Conservation (phyloP, 208 protist species). For the Kentomonas sorsogonicus region DNA sequence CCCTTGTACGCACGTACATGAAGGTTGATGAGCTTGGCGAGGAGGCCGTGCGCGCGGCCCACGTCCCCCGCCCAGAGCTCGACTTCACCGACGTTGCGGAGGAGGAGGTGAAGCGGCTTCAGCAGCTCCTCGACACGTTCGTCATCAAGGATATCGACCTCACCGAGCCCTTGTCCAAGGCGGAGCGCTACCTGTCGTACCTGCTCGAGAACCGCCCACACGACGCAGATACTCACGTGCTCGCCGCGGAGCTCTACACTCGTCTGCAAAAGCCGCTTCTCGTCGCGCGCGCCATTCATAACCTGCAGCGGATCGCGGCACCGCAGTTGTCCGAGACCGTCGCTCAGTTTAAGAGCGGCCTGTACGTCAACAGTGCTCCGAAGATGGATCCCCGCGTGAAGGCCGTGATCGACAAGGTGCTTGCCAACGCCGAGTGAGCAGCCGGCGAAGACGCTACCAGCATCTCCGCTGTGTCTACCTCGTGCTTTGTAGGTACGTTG, state of each 20-base stretch:
- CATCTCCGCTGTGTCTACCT: neutral
- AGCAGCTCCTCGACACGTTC: slow-evolving; percentile 49
- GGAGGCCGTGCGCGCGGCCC: slow-evolving; percentile 54
- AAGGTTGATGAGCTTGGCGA: slow-evolving; percentile 65
- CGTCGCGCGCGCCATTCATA: slow-evolving; percentile 45
- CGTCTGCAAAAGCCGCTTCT: slow-evolving; percentile 46
- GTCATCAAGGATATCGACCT: slow-evolving; percentile 60
- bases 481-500: neutral
- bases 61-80: slow-evolving; percentile 63
- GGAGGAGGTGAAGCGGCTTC: slow-evolving; percentile 64
- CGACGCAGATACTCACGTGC: slow-evolving; percentile 42
- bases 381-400: slow-evolving; percentile 44
- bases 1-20: slow-evolving; percentile 73
- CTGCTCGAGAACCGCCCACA: slow-evolving; percentile 44
- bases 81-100: slow-evolving; percentile 20
- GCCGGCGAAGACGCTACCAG: neutral
- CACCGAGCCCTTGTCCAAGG: slow-evolving; percentile 66
- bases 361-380: slow-evolving; percentile 18
- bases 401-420: slow-evolving; percentile 46
- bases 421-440: slow-evolving; percentile 21
- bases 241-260: slow-evolving; percentile 74
- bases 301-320: slow-evolving; percentile 37
- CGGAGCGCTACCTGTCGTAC: slow-evolving; percentile 56
- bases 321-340: slow-evolving; percentile 24
- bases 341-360: slow-evolving; percentile 28